Conservation (phyloP, 1,284 basidiomycete species). For the Moesziomyces parantarcticus region DNA sequence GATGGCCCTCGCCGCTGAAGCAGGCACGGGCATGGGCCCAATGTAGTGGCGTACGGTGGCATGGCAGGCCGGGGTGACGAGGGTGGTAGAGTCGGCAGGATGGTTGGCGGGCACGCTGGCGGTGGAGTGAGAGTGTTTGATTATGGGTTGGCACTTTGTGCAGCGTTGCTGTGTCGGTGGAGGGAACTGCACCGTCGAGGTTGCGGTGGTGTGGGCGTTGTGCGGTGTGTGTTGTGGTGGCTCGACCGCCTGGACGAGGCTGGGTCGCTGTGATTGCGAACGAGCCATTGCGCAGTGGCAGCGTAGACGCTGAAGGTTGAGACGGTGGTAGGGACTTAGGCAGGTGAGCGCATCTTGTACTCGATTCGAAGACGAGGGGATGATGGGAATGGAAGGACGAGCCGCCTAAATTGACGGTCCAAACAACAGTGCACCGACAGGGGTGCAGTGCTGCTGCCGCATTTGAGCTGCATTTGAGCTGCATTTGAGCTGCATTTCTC, state of each 20-base stretch:
- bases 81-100: constrained; percentile 8
- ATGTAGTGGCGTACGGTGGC: constrained; percentile 38
- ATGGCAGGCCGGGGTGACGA: constrained; percentile 25
- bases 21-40: constrained; percentile 43
- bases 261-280: constrained; percentile 2
- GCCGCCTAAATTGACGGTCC: too few relatives aligned
- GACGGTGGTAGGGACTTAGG: too few relatives aligned
- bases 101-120: constrained; percentile 14
- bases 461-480: too few relatives aligned
- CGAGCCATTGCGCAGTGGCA: constrained; percentile 3
- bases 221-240: constrained; percentile 4
- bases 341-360: too few relatives aligned
- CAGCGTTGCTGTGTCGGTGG: constrained; percentile 24
- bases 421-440: too few relatives aligned
- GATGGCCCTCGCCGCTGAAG: constrained; percentile 28
- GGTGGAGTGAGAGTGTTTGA: constrained; percentile 22
- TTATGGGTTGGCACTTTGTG: constrained; percentile 31
- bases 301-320: neutral
- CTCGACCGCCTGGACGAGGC: constrained; percentile 10
- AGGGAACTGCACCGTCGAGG: constrained; percentile 17
- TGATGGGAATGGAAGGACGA: too few relatives aligned
- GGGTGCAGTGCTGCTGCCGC: too few relatives aligned
- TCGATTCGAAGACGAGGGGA: too few relatives aligned
- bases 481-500: too few relatives aligned
- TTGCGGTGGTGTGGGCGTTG: neutral